Conservation (phyloP, 169 alveolate species). For the Eimeria tenella region DNA sequence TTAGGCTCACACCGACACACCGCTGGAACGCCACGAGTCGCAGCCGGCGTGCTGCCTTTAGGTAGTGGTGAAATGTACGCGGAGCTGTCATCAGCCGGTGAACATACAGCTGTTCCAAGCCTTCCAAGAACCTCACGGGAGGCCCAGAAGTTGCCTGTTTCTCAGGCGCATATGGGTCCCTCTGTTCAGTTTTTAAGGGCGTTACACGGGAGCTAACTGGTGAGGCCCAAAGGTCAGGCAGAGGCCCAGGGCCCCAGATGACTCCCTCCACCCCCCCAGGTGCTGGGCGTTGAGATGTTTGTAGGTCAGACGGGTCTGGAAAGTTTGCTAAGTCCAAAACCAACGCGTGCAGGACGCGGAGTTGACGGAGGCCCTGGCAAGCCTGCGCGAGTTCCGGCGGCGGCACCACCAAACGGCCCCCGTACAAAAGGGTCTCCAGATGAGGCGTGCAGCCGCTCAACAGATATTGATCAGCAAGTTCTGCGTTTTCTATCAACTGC, state of each 20-base stretch:
- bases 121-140: not conserved
- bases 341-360: not conserved
- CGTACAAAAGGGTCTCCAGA: not conserved
- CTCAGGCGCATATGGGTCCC: no score
- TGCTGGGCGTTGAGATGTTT: not conserved
- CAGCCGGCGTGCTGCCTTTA: not conserved
- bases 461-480: not conserved
- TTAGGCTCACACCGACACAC: not conserved
- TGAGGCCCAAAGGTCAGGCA: no score
- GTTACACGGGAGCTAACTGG: no score
- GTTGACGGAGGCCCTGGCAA: not conserved
- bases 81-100: conserved; percentile 36
- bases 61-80: not conserved
- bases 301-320: not conserved
- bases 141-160: not conserved
- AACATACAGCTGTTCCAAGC: conserved; percentile 8
- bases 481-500: conserved; percentile 23
- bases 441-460: not conserved
- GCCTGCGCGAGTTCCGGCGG: not conserved
- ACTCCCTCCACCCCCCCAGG: no score
- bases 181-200: no score
- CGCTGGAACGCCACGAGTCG: not conserved
- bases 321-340: not conserved
- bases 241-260: no score
- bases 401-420: not conserved